Evolutionary conservation across 345 rosid genomes (phyloP).

Genomic region (Barbarea vulgaris): DNA sequence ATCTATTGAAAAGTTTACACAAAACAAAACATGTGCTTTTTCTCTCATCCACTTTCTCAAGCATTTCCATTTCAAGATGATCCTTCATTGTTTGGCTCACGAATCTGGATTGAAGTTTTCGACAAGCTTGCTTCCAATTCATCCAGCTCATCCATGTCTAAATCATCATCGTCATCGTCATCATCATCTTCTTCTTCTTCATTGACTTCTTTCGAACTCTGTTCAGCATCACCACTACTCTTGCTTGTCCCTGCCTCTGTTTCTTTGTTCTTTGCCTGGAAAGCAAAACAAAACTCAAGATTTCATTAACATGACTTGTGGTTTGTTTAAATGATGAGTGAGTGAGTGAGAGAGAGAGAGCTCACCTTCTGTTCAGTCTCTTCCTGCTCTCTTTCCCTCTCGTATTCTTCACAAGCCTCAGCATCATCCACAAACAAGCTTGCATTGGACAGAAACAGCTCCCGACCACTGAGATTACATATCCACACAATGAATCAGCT

Average conservation of each 20-base stretch:
- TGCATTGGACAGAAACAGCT: slow-evolving; percentile 86
- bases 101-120: slow-evolving; percentile 62
- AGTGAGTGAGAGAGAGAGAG: slow-evolving; percentile 2
- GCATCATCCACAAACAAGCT: slow-evolving; percentile 95
- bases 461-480: slow-evolving; percentile 75
- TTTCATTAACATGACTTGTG: slow-evolving; percentile 28
- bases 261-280: slow-evolving; percentile 40
- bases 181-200: slow-evolving; percentile 23
- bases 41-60: slow-evolving; percentile 9
- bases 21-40: slow-evolving; percentile 39
- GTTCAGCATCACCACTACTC: slow-evolving; percentile 33
- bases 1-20: slow-evolving; percentile 37
- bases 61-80: slow-evolving; percentile 34
- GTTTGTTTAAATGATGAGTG: neutral
- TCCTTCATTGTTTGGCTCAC: slow-evolving; percentile 45
- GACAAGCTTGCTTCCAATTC: slow-evolving; percentile 86
- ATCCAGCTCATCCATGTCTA: slow-evolving; percentile 77
- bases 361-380: slow-evolving; percentile 52
- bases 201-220: slow-evolving; percentile 15
- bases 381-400: slow-evolving; percentile 70
- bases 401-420: slow-evolving; percentile 87
- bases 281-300: slow-evolving; percentile 10
- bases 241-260: slow-evolving; percentile 44
- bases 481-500: slow-evolving; percentile 26
- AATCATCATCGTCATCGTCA: slow-evolving; percentile 52